Percentiles rank a stretch among this genome's conserved stretches.
These are phyloP conservation scores for Fraxinus floribunda DNA, from an alignment of 305 asterid species.

Conservation along the genomic window DNA sequence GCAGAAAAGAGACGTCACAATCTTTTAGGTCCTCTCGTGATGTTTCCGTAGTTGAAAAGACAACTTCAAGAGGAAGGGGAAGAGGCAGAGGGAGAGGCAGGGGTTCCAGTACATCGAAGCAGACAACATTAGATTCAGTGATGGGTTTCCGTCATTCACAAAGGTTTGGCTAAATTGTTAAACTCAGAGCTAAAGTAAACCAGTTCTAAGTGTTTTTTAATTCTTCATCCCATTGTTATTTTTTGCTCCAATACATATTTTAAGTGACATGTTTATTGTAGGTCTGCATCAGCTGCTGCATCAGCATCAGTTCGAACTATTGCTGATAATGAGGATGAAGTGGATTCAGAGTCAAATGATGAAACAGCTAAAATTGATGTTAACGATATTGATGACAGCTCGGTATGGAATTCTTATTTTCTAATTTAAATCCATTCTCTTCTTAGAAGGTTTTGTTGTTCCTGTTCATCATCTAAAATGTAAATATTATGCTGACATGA, in stretches of 20 bases:
- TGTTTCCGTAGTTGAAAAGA: conserved; percentile 54
- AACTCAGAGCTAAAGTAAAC: neutral
- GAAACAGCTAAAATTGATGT: conserved; percentile 54
- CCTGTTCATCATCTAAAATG: neutral
- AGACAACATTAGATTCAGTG: conserved; percentile 88
- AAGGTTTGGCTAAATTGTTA: conserved; percentile 47
- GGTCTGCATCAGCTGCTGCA: conserved; percentile 78
- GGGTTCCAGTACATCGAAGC: conserved; percentile 65
- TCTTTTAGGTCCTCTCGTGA: conserved; percentile 60
- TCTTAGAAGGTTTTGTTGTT: neutral
- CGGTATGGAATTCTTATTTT: conserved; percentile 48
- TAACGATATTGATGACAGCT: conserved; percentile 60
- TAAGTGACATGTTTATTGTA: conserved; percentile 27
- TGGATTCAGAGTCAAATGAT: conserved; percentile 77
- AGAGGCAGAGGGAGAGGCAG: conserved; percentile 85
- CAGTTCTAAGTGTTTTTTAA: neutral
- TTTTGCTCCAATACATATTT: neutral
- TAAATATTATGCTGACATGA: neutral
- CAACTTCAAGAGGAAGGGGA: conserved; percentile 84
- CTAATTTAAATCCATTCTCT: conserved; percentile 13
- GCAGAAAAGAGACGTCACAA: conserved; percentile 59
- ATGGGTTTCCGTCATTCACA: conserved; percentile 76
- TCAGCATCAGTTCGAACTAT: conserved; percentile 63
- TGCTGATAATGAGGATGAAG: conserved; percentile 73
- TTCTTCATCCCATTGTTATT: neutral